Base-by-base conservation (phyloP, 1,139 yeast species). In the Saccharomyces hybrid region DNA sequence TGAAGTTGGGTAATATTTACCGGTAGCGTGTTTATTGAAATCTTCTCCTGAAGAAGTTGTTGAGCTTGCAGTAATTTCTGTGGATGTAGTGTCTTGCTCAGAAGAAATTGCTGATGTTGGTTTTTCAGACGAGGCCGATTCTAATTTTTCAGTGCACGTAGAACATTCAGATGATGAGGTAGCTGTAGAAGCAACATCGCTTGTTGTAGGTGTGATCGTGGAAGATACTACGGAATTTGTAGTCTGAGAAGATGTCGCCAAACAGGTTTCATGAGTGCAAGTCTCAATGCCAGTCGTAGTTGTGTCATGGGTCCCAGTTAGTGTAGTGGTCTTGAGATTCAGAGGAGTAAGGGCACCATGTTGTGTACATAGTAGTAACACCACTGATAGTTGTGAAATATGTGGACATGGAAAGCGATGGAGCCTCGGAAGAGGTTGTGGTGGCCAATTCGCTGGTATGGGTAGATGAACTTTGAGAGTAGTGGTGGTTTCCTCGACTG, bases 341-440 rank as follows among this genome's bases (percentile, higher is more conserved):
- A 16, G 44, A 26, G 3, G 50, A 46, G 21, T 46, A 51, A 5
- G 53, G 53, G 28, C 53, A 51, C 53, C 53, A 51, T 14, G 50
- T 51, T 2, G 53, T 51, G n/a, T 47, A 51, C 47, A 51, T 47
- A 7, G 53, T 51, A 8, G 48, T 44, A 4, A 47, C 50, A 6
- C 53, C 53, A 4, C 29, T 16, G 16, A 49, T 27, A 6, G 53
- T 51, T n/a, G 50, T 47, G 12, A 49, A 47, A 4, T 47, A 44
- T 24, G 53, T 51, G 2, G 44, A 38, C 44, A 38, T 19, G n/a
- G 44, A 38, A 19, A 38, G 19, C 11, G 44, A 38, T 38, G 44
- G 44, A 6, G 19, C 5, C 8, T 4, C 9, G 12, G 44, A 4
- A 19, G 44, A 38, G 2, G 49, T 26, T 5, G 53, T n/a, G 14